Conservation (phyloP, 371 early-diverging fungal species). For the Actinomucor elegans region DNA sequence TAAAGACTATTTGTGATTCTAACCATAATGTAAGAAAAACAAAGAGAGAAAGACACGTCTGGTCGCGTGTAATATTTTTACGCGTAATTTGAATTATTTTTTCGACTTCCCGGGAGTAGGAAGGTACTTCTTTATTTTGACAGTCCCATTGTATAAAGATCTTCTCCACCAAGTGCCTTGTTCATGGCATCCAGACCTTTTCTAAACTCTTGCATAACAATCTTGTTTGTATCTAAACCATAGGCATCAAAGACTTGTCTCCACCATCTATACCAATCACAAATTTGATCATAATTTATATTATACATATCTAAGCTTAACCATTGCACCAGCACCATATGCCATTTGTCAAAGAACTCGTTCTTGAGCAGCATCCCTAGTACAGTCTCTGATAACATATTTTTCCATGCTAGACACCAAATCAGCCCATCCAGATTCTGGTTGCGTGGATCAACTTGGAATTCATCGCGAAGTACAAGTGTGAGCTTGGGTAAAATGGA, state of each 20-base stretch:
- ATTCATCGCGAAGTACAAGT: conserved; percentile 57
- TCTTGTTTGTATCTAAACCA: conserved; percentile 39
- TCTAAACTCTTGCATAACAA: conserved; percentile 55
- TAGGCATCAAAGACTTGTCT: conserved; percentile 57
- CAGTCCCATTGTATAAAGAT: conserved; percentile 7
- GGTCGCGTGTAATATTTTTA: background rate
- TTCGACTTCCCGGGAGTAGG: no score
- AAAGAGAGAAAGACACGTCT: conserved; percentile 2
- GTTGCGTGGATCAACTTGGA: conserved; percentile 75
- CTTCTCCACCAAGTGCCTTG: conserved; percentile 23
- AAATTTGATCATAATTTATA: conserved; percentile 63
- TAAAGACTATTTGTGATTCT: conserved; percentile 35
- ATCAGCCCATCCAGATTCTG: conserved; percentile 62
- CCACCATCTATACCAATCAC: conserved; percentile 83
- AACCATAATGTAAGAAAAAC: conserved; percentile 31
- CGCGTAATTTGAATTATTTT: no score
- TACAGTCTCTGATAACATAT: conserved; percentile 51
- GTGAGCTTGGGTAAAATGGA: conserved; percentile 73
- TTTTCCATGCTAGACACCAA: conserved; percentile 67
- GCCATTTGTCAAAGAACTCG: conserved; percentile 80
- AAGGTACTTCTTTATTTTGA: no score
- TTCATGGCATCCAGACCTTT: conserved; percentile 77
- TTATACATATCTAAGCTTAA: conserved; percentile 15
- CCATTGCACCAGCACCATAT: conserved; percentile 48
- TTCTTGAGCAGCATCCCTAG: conserved; percentile 68